phyloP scores from a whole-genome alignment of 1,284 basidiomycete species.

The Inonotus obliquus region DNA sequence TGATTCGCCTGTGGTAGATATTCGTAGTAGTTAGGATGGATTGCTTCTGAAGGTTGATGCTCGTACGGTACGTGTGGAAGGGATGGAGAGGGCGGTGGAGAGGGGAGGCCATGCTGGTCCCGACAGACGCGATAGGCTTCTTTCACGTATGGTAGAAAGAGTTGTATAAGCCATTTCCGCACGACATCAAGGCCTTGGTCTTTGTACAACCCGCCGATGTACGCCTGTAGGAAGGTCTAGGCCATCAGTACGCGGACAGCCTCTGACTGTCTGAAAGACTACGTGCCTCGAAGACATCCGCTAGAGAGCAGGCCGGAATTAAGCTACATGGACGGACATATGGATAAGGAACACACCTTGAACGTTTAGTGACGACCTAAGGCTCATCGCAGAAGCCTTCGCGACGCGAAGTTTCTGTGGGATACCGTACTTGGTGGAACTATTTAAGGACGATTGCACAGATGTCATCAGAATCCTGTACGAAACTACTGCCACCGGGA shows the following conservation, averaged over 20 bases:
- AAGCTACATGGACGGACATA: background rate
- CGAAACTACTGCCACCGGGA: background rate
- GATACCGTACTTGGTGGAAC: constrained; percentile 58
- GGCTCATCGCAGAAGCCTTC: constrained; percentile 61
- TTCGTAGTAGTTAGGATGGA: constrained; percentile 7
- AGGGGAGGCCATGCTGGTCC: constrained; percentile 45
- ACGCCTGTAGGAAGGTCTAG: constrained; percentile 45
- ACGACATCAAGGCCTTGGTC: constrained; percentile 59
- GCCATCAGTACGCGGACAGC: background rate
- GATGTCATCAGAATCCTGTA: background rate
- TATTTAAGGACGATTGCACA: constrained; percentile 24
- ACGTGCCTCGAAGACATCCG: constrained; percentile 70
- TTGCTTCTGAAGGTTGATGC: background rate
- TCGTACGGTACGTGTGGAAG: constrained; percentile 9
- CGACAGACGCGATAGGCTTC: constrained; percentile 61
- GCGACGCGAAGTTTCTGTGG: constrained; percentile 57
- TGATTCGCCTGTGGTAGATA: background rate
- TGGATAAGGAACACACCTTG: constrained; percentile 46
- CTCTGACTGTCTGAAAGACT: background rate
- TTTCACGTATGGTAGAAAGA: constrained; percentile 57
- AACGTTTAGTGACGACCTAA: constrained; percentile 59
- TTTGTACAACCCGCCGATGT: constrained; percentile 65
- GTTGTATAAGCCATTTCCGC: constrained; percentile 50
- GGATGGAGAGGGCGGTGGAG: constrained; percentile 21
- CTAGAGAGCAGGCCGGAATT: constrained; percentile 31